Evolutionary conservation across 192 early-diverging fungal species (phyloP).

Genomic region (Coemansia sp.): DNA sequence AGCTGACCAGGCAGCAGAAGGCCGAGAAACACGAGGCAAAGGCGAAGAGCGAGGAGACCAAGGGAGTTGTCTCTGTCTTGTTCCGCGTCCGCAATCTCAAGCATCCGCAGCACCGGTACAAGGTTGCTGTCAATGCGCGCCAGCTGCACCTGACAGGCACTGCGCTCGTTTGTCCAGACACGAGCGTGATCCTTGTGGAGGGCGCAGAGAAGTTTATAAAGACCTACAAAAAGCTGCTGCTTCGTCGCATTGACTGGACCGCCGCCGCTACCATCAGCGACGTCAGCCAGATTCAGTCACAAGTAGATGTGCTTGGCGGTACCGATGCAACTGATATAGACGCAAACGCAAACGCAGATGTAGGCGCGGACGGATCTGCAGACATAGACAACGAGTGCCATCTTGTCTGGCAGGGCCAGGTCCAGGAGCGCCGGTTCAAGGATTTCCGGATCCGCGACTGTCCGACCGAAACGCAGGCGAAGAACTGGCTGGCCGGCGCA

Average conservation of each 20-base stretch:
- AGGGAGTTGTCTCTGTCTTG: slow-evolving; percentile 74
- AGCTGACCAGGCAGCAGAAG: slow-evolving; percentile 84
- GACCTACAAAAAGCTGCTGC: slow-evolving; percentile 95
- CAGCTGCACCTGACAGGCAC: slow-evolving; percentile 83
- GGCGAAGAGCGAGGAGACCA: slow-evolving; percentile 65
- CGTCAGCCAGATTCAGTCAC: slow-evolving; percentile 25
- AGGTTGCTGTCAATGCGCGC: slow-evolving; percentile 85
- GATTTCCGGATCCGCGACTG: slow-evolving; percentile 69
- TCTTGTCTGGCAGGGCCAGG: slow-evolving; percentile 93
- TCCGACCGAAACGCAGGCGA: slow-evolving; percentile 69
- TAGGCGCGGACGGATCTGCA: slow-evolving; percentile 3
- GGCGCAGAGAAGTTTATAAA: slow-evolving; percentile 86
- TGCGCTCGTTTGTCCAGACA: slow-evolving; percentile 69
- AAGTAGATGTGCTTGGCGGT: slow-evolving; percentile 39
- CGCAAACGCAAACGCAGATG: slow-evolving; percentile 43
- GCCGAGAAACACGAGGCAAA: slow-evolving; percentile 75
- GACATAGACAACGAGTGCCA: slow-evolving; percentile 72
- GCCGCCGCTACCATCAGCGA: neutral
- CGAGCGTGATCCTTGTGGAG: slow-evolving; percentile 86
- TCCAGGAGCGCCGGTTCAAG: slow-evolving; percentile 73
- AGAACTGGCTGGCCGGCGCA: slow-evolving; percentile 67
- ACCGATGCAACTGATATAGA: slow-evolving; percentile 13
- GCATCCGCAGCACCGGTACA: slow-evolving; percentile 82
- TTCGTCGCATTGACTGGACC: slow-evolving; percentile 90
- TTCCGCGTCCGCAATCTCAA: slow-evolving; percentile 70